Evolutionary conservation across 495 filamentous ascomycete genomes (phyloP).

Genomic region (Aspergillus ellipticus): DNA sequence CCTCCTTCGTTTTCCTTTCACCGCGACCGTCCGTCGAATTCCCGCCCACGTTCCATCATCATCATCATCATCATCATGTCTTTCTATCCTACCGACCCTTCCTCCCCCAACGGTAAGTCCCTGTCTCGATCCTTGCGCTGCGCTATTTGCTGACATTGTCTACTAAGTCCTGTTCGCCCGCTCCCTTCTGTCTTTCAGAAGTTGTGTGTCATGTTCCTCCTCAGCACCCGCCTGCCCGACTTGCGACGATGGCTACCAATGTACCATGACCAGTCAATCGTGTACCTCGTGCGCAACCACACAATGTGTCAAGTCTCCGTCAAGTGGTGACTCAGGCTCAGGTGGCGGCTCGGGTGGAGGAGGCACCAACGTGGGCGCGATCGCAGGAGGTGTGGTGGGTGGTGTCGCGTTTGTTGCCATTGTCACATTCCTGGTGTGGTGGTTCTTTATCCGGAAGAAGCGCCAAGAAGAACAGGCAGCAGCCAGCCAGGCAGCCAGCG

Average conservation of each 20-base stretch:
- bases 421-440: slow-evolving; percentile 77
- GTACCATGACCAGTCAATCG: slow-evolving; percentile 51
- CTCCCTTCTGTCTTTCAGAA: slow-evolving; percentile 38
- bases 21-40: background rate
- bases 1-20: slow-evolving; percentile 7
- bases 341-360: slow-evolving; percentile 20
- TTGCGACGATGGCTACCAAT: slow-evolving; percentile 48
- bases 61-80: slow-evolving; percentile 26
- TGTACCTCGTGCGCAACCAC: slow-evolving; percentile 59
- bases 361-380: slow-evolving; percentile 69
- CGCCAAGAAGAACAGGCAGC: slow-evolving; percentile 45
- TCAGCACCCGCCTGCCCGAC: slow-evolving; percentile 46
- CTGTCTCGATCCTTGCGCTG: background rate
- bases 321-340: slow-evolving; percentile 27
- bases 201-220: slow-evolving; percentile 42
- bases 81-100: slow-evolving; percentile 20
- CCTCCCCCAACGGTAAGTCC: slow-evolving; percentile 22
- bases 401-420: slow-evolving; percentile 65
- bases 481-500: slow-evolving; percentile 35
- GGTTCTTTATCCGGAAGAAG: slow-evolving; percentile 77
- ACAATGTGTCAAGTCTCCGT: slow-evolving; percentile 46
- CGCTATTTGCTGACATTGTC: slow-evolving; percentile 3
- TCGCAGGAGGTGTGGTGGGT: slow-evolving; percentile 80
- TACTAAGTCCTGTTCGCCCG: slow-evolving; percentile 24
- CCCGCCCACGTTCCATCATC: too few relatives aligned